Conservation (phyloP, 192 early-diverging fungal species). For the Tieghemiomyces parasiticus region DNA sequence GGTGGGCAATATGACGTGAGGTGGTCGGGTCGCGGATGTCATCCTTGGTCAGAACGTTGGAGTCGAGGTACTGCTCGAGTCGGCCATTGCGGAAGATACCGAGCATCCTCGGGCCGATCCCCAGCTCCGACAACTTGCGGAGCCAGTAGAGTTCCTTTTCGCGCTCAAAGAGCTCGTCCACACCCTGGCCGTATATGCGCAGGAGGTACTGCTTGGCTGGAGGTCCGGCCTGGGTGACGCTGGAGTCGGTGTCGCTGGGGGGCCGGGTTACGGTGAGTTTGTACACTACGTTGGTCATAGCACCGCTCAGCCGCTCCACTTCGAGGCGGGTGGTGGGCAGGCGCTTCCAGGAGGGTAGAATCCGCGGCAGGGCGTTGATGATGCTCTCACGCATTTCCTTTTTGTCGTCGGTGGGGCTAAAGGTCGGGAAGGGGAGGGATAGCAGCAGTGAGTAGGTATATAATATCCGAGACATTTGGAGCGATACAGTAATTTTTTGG, state of each 20-base stretch:
- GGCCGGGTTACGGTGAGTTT: constrained; percentile 20
- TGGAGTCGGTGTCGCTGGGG: constrained; percentile 13
- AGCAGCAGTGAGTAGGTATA: background rate
- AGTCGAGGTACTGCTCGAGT: constrained; percentile 70
- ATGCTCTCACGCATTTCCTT: background rate
- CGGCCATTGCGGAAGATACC: constrained; percentile 74
- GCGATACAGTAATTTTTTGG: too few relatives aligned
- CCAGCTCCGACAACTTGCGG: constrained; percentile 42
- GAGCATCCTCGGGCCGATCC: constrained; percentile 58
- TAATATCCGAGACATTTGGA: background rate
- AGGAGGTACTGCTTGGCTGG: constrained; percentile 23
- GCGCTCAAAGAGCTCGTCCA: constrained; percentile 61
- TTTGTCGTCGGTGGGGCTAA: background rate
- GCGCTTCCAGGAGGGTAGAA: constrained; percentile 17
- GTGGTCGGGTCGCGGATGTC: constrained; percentile 49
- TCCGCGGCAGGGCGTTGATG: background rate
- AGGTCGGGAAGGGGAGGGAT: background rate
- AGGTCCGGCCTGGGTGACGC: constrained; percentile 8
- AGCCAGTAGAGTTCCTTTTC: constrained; percentile 72
- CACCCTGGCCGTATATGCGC: constrained; percentile 69
- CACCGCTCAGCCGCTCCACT: constrained; percentile 42
- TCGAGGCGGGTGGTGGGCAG: constrained; percentile 14
- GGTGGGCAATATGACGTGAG: constrained; percentile 54
- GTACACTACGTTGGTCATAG: constrained; percentile 50
- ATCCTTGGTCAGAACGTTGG: constrained; percentile 44